phyloP scores from a whole-genome alignment of 257 asterid species.

The Rubia yunnanensis region DNA sequence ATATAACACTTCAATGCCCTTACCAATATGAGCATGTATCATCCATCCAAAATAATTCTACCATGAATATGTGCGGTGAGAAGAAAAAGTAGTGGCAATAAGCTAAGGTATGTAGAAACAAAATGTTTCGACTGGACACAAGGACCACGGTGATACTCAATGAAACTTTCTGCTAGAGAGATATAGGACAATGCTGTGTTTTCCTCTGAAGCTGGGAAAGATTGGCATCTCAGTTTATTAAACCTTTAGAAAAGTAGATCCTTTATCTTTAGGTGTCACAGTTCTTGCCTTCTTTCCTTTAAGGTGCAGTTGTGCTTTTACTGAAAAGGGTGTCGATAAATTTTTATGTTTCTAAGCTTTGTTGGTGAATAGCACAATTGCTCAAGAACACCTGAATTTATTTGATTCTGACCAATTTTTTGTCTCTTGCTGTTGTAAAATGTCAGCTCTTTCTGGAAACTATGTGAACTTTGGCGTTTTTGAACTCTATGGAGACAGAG shows the following conservation, averaged over 20 bases:
- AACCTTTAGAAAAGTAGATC: background rate
- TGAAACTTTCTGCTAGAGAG: too few relatives aligned
- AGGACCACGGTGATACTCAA: too few relatives aligned
- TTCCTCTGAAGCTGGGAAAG: too few relatives aligned
- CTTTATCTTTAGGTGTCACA: background rate
- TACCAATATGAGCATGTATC: too few relatives aligned
- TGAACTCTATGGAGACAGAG: conserved; percentile 96
- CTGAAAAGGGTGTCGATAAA: background rate
- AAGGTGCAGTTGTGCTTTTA: background rate
- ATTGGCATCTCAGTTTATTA: too few relatives aligned
- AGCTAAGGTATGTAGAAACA: too few relatives aligned
- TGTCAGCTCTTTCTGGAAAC: conserved; percentile 85
- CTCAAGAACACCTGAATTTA: background rate
- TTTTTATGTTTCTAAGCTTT: background rate
- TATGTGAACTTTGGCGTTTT: conserved; percentile 97
- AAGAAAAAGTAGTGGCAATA: too few relatives aligned
- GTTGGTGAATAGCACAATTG: background rate
- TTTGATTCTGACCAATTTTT: background rate
- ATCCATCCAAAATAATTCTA: too few relatives aligned
- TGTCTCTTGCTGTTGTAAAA: conserved; percentile 13
- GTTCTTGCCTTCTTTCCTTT: background rate
- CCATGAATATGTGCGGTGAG: too few relatives aligned
- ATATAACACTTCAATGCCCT: too few relatives aligned
- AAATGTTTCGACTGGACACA: too few relatives aligned
- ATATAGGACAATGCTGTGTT: too few relatives aligned